These are phyloP conservation scores for Agastache rugosa DNA, from an alignment of 257 asterid species.

Conservation along the genomic window DNA sequence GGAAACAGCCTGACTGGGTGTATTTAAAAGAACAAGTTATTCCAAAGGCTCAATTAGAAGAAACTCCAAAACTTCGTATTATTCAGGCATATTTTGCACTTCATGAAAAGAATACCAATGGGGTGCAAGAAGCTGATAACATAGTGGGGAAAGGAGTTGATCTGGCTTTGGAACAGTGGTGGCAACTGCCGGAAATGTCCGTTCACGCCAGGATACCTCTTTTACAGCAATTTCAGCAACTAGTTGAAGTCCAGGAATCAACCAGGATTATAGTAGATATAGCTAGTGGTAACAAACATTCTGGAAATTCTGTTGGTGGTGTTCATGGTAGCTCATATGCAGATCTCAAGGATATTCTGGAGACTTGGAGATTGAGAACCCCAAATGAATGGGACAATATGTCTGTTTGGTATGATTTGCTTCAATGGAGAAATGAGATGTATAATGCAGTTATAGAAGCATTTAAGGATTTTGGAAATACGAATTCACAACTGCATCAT, in stretches of 20 bases:
- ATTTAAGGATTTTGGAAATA: constrained; percentile 80
- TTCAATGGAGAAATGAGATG: constrained; percentile 99
- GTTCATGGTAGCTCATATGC: constrained; percentile 84
- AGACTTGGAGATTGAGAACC: constrained; percentile 98
- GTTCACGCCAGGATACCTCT: constrained; percentile 93
- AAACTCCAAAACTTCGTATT: constrained; percentile 92
- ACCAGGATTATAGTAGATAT: constrained; percentile 88
- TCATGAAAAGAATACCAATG: constrained; percentile 91
- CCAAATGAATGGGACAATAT: constrained; percentile 99
- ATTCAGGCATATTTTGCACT: constrained; percentile 97
- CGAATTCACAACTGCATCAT: constrained; percentile 90
- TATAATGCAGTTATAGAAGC: constrained; percentile 96
- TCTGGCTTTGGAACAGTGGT: constrained; percentile 99
- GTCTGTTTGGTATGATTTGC: constrained; percentile 98
- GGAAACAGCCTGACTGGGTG: constrained; percentile 99
- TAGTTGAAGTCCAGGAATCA: constrained; percentile 99
- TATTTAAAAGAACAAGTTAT: constrained; percentile 89
- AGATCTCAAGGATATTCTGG: constrained; percentile 97
- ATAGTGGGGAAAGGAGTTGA: constrained; percentile 95
- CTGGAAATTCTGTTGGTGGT: constrained; percentile 85
- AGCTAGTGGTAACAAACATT: constrained; percentile 81
- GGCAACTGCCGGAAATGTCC: constrained; percentile 99
- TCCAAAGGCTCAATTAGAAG: constrained; percentile 98
- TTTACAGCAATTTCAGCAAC: constrained; percentile 97
- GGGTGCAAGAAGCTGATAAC: constrained; percentile 91